Conservation (phyloP, 768 basidiomycete species). For the Vararia minispora region DNA sequence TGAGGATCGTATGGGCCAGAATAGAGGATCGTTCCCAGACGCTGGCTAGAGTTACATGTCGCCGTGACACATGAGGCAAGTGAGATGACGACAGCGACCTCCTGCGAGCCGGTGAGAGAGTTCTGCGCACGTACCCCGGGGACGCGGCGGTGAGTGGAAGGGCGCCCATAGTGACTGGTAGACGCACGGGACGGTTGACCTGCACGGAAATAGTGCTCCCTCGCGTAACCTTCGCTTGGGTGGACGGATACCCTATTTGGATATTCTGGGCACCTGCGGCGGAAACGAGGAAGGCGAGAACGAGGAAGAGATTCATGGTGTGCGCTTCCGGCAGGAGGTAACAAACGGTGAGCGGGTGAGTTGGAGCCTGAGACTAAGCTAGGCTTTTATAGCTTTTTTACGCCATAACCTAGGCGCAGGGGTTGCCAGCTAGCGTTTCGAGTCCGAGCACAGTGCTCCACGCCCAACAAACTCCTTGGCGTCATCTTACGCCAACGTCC, state of each 20-base stretch:
- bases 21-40: conserved; percentile 22
- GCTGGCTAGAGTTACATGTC: conserved; percentile 14
- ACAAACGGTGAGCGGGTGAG: too few species aligned
- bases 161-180: background rate
- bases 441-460: too few species aligned
- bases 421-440: too few species aligned
- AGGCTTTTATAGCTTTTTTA: too few species aligned
- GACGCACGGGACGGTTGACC: conserved; percentile 23
- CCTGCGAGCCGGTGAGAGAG: conserved; percentile 21
- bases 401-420: too few species aligned
- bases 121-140: conserved; percentile 10
- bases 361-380: too few species aligned
- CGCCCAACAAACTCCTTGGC: too few species aligned
- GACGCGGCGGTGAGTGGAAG: background rate
- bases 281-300: conserved; percentile 14
- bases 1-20: conserved; percentile 19
- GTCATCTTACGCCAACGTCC: too few species aligned
- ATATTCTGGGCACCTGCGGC: conserved; percentile 22
- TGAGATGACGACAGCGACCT: conserved; percentile 25
- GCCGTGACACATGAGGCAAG: conserved; percentile 17
- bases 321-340: too few species aligned
- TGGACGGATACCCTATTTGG: conserved; percentile 20
- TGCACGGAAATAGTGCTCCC: conserved; percentile 23
- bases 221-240: conserved; percentile 14
- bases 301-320: conserved; percentile 13